Base-by-base conservation (phyloP, 306 rosid species). In the Sesbania bispinosa region DNA sequence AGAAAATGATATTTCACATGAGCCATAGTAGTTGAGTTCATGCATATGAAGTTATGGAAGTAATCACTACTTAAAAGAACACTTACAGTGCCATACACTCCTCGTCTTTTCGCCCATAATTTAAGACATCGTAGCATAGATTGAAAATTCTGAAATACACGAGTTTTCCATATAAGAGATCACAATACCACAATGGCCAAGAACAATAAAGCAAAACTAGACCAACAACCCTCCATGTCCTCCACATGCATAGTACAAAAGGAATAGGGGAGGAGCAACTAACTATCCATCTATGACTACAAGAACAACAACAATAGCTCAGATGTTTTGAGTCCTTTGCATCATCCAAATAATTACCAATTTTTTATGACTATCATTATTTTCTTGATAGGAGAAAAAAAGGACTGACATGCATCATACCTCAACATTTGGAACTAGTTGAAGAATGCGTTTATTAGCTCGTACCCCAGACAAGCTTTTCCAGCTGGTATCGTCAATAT, bases 41-140 rank as follows among this genome's bases (percentile, higher is more conserved):
- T 26, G 50, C 67, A 30, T 26, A 42, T 53, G 19, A 19, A 35
- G 67, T 33, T 32, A 75, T 11, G 20, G 7, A 75, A 60, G 46
- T 38, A 77, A 60, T 45, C 10, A 53, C 18, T 21, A 69, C 58
- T 41, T 41, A n/a, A 46, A 24, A 20, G 52, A 33, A 23, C 62
- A 76, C 87, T 83, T 77, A 83, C 87, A n/a, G 73, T 80, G 54
- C 84, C 84, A 41, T 83, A 83, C n/a, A 83, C 82, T 62, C 87
- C 87, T 30, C 87, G 74, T 47, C 80, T 72, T 83, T 83, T 83
- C 16, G 87, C 87, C 87, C 87, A 83, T 48, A 83, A 74, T 63
- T 83, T 83, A 32, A 83, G 74, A 68, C 76, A 80, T 74, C 87
- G 79, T 38, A 83, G 68, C 75, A 77, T 48, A 13, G 78, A 62